Base-by-base conservation (phyloP, 2,329 filamentous ascomycete species). In the Elsinoe batatas region DNA sequence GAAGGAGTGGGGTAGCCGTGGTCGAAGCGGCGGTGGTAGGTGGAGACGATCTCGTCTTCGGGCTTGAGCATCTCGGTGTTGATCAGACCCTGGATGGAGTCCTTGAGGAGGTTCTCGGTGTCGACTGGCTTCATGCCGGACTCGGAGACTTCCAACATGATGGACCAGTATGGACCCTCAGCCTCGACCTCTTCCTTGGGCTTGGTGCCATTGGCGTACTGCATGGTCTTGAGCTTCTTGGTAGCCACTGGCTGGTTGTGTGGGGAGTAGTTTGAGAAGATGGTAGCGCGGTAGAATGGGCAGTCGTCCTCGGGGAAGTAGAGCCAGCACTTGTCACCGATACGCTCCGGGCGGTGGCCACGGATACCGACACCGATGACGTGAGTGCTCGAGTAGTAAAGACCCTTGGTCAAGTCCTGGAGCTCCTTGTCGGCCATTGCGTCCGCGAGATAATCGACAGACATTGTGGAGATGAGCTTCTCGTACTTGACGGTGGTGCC, bases 201-300 rank as follows among this genome's bases (percentile, higher is more conserved):
- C 76, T 89, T 88, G 73, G 83, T 87, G 71, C 93, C 93, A 66
- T 96, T 80, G 57, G 87, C 93, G 40, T 91, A 79, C 71, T 91
- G 87, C 64, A 89, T 76, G 18, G 93, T 97, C 37, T 90, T 82
- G 56, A 98, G 83, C 79, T 95, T 93, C 69, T 79, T 84, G 57
- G 85, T 83, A 58, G 83, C 78, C 62, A 87, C 77, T 33, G 93
- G 93, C 77, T 97, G 93, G 80, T 98, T 98, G 82, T 95, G 84
- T 54, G 91, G 93, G 18, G 93, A 97, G 81, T 98, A 98, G 82
- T 98, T 98, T 74, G 91, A 97, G 83, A 98, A 98, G 77, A 98
- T 97, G 69, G 93, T 98, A 68, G 93, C 93, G 65, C 93, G 88
- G 81, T 98, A 98, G 81, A 98, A 98, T 70, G 90, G 90, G 79